Evolutionary conservation across 306 rosid species (phyloP), one percentile per base, ranked within the genome.

Genomic region (Cucurbita moschata): DNA sequence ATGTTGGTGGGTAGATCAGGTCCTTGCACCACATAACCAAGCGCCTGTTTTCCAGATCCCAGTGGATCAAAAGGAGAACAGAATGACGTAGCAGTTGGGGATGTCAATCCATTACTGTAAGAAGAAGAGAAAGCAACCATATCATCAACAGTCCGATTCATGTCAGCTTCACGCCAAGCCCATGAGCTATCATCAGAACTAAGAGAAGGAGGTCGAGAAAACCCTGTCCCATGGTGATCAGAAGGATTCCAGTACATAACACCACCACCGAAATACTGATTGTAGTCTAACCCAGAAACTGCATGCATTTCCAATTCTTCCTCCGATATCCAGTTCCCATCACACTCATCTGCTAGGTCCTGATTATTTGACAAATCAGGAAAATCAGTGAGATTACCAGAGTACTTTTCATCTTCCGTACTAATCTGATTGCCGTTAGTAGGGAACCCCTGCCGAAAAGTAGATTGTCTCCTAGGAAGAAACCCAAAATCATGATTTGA

Each of bases 161-260:
- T 88, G 85, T 92, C 98, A 75, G 98, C 98, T 75, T 92, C 98
- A 72, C 87, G 91, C 96, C 92, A 87, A 78, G 98, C 93, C 98
- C 96, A 92, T 65, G 86, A 76, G 83, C 98, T 92, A 83, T 92
- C 98, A 82, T 92, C 98, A 69, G 96, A 92, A 79, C 98, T 90
- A 72, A 90, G 98, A 47, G 96, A 92, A 40, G 98, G 98, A 63
- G 98, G 96, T 37, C 96, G 91, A 65, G 98, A 92, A 84, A 92
- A 90, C 69, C 94, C 98, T 12, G 85, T 80, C 72, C 87, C 91
- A 23, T 90, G 87, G 83, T 84, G 81, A 59, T 92, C 98, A 65
- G 98, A 90, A 84, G 98, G 83, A 76, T 90, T 82, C 98, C 98
- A 92, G 78, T 92, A 92, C 98, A 92, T 92, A 61, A 90, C 86